Conservation (phyloP, 2,329 filamentous ascomycete genomes). For the Talaromyces pinophilus region DNA sequence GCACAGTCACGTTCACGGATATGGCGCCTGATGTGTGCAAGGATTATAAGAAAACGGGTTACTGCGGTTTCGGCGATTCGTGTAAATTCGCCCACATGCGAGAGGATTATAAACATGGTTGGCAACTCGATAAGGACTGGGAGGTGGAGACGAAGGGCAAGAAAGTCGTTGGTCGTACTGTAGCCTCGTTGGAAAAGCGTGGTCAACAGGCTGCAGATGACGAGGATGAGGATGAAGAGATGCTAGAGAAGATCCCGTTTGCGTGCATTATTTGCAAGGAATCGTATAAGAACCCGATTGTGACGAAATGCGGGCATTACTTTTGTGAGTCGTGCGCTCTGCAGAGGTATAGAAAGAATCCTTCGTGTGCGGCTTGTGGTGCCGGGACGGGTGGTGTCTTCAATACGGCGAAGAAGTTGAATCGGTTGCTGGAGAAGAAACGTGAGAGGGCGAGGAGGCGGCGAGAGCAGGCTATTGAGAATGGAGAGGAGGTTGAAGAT, state of each 20-base stretch:
- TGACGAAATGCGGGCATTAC: slow-evolving; percentile 92
- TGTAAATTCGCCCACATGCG: slow-evolving; percentile 70
- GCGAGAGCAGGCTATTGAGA: slow-evolving; percentile 55
- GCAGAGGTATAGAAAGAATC: slow-evolving; percentile 81
- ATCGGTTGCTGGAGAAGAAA: slow-evolving; percentile 74
- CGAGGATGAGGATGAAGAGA: slow-evolving; percentile 65
- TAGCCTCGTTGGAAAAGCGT: slow-evolving; percentile 49
- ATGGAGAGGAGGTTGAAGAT: slow-evolving; percentile 55
- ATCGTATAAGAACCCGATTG: slow-evolving; percentile 74
- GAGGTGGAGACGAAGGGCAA: slow-evolving; percentile 71
- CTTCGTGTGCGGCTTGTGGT: slow-evolving; percentile 82
- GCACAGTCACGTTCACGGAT: slow-evolving; percentile 86
- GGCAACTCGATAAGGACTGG: slow-evolving; percentile 95
- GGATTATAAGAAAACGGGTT: slow-evolving; percentile 79
- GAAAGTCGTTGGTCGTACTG: slow-evolving; percentile 47
- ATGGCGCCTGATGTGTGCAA: slow-evolving; percentile 94
- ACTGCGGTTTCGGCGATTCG: slow-evolving; percentile 68
- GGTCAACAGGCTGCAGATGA: slow-evolving; percentile 51
- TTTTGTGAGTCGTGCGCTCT: slow-evolving; percentile 92
- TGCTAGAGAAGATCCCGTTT: slow-evolving; percentile 84
- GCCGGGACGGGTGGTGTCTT: slow-evolving; percentile 86
- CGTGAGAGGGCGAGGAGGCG: slow-evolving; percentile 58
- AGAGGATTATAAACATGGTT: slow-evolving; percentile 77
- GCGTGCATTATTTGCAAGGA: slow-evolving; percentile 83
- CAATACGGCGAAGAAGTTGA: slow-evolving; percentile 80